Evolutionary conservation across 352 stramenopile species (phyloP).

Genomic region (Saprolegnia parasitica): DNA sequence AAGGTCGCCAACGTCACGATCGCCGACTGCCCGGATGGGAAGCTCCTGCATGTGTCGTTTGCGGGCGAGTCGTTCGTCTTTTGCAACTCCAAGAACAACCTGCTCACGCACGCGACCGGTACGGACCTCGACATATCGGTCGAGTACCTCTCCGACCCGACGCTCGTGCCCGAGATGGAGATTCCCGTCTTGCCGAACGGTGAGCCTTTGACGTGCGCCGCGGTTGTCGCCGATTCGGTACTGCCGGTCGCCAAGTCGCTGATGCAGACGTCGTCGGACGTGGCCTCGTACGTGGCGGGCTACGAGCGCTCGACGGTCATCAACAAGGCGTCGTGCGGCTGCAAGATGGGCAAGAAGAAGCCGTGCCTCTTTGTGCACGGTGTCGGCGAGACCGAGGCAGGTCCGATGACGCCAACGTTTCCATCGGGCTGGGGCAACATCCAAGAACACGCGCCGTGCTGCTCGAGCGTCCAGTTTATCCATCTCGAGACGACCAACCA

Average conservation of each 20-base stretch:
- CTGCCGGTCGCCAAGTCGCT: neutral
- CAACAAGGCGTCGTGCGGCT: slow-evolving; percentile 18
- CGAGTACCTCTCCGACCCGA: slow-evolving; percentile 30
- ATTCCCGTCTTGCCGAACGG: neutral
- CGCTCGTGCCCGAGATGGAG: slow-evolving; percentile 19
- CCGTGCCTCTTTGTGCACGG: slow-evolving; percentile 46
- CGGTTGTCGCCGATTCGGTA: neutral
- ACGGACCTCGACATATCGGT: slow-evolving; percentile 32
- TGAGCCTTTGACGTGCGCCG: neutral
- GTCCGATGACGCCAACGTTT: slow-evolving; percentile 30
- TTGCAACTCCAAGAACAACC: slow-evolving; percentile 30
- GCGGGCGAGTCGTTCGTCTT: slow-evolving; percentile 41
- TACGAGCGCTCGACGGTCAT: neutral
- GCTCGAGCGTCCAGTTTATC: slow-evolving; percentile 36
- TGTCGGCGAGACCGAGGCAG: slow-evolving; percentile 34
- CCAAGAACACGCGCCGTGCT: slow-evolving; percentile 40
- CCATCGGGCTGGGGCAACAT: slow-evolving; percentile 32
- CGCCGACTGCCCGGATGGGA: slow-evolving; percentile 24
- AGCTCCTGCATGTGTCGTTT: slow-evolving; percentile 37
- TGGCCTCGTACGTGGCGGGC: neutral
- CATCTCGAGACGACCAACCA: slow-evolving; percentile 33
- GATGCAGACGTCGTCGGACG: neutral
- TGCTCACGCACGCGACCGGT: slow-evolving; percentile 25
- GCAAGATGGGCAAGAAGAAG: slow-evolving; percentile 23
- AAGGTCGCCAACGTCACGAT: neutral